Percentiles rank a stretch among this genome's conserved stretches.
Evolutionary conservation across 2,329 filamentous ascomycete species (phyloP).

Genomic region (Nemania sp.): DNA sequence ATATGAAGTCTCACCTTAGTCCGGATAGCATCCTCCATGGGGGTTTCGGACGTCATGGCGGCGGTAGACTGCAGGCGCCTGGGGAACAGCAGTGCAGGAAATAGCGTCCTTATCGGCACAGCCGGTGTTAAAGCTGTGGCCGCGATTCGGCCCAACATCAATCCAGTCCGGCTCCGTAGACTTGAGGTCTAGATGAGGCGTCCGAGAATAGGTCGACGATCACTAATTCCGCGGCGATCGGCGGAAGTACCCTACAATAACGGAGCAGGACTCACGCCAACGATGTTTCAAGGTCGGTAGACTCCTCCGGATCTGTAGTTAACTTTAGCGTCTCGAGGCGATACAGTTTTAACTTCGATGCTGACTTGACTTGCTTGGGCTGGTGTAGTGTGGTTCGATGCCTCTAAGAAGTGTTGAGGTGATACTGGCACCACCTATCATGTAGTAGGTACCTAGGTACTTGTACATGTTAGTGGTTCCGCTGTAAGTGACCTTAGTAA

Average conservation of each 20-base stretch:
- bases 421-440: not conserved
- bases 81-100: constrained; percentile 55
- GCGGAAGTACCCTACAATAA: not conserved
- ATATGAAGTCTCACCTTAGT: constrained; percentile 71
- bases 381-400: not conserved
- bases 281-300: not conserved
- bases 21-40: constrained; percentile 86
- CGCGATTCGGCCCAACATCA: constrained; percentile 62
- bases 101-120: constrained; percentile 49
- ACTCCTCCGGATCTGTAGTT: not conserved
- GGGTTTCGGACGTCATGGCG: constrained; percentile 72
- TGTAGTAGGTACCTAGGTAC: not conserved
- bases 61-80: constrained; percentile 52
- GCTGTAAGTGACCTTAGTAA: not conserved
- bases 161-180: constrained; percentile 19
- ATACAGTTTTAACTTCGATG: not conserved
- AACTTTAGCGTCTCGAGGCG: not conserved
- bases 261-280: not conserved
- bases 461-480: not conserved
- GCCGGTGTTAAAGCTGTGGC: constrained; percentile 47
- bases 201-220: not conserved
- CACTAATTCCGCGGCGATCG: not conserved
- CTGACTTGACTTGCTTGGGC: not conserved
- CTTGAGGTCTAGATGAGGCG: constrained; percentile 16
- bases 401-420: not conserved